Percentiles rank a stretch among this genome's conserved stretches.
Evolutionary conservation across 106 monocot species (phyloP).

Genomic region (Dactylorhiza incarnata): DNA sequence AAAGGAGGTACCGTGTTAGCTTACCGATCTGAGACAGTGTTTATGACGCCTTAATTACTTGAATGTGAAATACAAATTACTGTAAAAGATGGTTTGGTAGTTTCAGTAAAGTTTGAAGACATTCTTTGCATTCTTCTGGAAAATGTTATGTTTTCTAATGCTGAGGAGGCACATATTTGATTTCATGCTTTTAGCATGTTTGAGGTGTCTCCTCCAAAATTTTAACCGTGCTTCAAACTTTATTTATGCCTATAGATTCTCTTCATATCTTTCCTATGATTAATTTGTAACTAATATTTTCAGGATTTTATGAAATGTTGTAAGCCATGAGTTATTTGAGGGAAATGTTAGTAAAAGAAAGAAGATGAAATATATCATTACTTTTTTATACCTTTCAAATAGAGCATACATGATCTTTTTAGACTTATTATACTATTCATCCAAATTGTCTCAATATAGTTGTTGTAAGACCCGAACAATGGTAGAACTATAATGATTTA

Average conservation of each 20-base stretch:
- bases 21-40: not conserved
- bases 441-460: too few relatives aligned
- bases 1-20: constrained; percentile 30
- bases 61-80: not conserved
- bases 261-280: too few relatives aligned
- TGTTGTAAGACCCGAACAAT: too few relatives aligned
- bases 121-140: not conserved
- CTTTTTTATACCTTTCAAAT: too few relatives aligned
- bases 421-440: too few relatives aligned
- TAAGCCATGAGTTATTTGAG: too few relatives aligned
- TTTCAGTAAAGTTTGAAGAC: not conserved
- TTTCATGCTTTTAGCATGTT: not conserved
- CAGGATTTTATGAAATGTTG: too few relatives aligned
- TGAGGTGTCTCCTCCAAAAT: not conserved
- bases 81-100: not conserved
- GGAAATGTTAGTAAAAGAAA: too few relatives aligned
- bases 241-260: not conserved
- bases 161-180: not conserved
- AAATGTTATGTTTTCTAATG: not conserved
- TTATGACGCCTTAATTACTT: not conserved
- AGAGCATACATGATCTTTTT: too few relatives aligned
- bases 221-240: not conserved
- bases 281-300: too few relatives aligned
- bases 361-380: too few relatives aligned
- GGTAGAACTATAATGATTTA: too few relatives aligned